Base-by-base conservation (phyloP, 345 rosid genomes). In the Murraya paniculata region DNA sequence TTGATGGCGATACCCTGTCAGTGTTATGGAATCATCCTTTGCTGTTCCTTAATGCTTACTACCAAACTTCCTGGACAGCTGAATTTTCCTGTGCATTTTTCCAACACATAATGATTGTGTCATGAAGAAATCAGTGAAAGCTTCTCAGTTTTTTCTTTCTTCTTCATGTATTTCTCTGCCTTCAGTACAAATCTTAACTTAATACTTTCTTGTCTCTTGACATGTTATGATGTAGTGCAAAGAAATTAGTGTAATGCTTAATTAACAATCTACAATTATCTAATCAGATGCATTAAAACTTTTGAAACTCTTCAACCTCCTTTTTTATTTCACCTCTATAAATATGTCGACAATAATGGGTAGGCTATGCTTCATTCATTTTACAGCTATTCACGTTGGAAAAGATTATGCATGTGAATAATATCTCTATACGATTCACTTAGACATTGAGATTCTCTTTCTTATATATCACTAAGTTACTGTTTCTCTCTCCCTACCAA, bases 381-480 rank as follows among this genome's bases (percentile, higher is more conserved):
- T 72, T 1, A 2, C 18, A 39, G 31, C 5, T 21, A 30, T 45
- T 62, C 72, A 38, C 36, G n/a, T 38, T 62, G 55, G 64, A 25
- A 35, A 75, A 27, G 59, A 57, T 41, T 45, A 45, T 24, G 48
- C 64, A 57, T 76, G 35, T 57, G 66, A 71, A 72, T 45, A 39
- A 45, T 24, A 67, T 58, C 33, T 61, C 50, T 76, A 61, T 21
- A 65, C 9, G 25, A 50, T 65, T 62, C 77, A n/a, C 38, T n/a
- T 60, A 31, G 64, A 31, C 71, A 13, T 72, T 18, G n/a, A 18
- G 35, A 36, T 33, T 39, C 5, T 36, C 22, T 58, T 9, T 25
- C 48, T 55, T 3, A 25, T 30, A 13, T 68, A 30, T 67, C 61
- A 7, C 27, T 38, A 50, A 30, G 19, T 55, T 33, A 55, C 58